Base-by-base conservation (phyloP, 1,139 yeast genomes). In the Kurtzmaniella natalensis region DNA sequence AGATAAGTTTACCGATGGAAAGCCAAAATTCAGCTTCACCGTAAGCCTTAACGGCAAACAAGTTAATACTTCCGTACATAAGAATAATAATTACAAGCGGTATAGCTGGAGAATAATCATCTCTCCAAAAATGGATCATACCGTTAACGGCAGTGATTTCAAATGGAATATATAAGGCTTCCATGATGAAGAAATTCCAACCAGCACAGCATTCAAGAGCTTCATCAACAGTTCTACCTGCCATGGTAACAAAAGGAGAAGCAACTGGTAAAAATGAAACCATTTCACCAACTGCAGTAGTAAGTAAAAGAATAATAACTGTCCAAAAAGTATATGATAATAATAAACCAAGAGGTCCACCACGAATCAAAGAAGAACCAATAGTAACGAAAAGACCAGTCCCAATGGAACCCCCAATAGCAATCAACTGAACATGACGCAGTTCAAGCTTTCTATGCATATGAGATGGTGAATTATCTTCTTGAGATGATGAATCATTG, bases 11-110 rank as follows among this genome's bases (percentile, higher is more conserved):
- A 33, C 84, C 81, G 33, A 85, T 64, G 4, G 89, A 77, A 21
- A 84, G 60, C 89, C 89, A 83, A 51, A 84, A 85, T 56, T 85
- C 95, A 32, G 75, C 58, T 52, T 85, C 95, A 25, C 95, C 95
- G 51, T 81, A 86, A 36, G 71, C 64, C 38, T 70, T 67, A 26
- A 86, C 95, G 0, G 92, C 88, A 46, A 81, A 75, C 17, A 83
- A 57, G 43, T 85, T 81, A 44, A 86, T 80, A 23, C 72, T 40
- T 24, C 77, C 70, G 49, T 83, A 84, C 18, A 81, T 55, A 14
- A 65, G 73, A 30, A 82, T 68, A 53, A 83, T 89, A 9, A 83
- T 61, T 9, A 75, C 65, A 36, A 84, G 63, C 28, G 78, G 78
- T 46, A 75, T 81, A 29, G 75, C 89, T 25, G 79, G 78, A 33